Evolutionary conservation across 2,329 filamentous ascomycete genomes (phyloP).

Genomic region (Pseudocercospora cruenta): DNA sequence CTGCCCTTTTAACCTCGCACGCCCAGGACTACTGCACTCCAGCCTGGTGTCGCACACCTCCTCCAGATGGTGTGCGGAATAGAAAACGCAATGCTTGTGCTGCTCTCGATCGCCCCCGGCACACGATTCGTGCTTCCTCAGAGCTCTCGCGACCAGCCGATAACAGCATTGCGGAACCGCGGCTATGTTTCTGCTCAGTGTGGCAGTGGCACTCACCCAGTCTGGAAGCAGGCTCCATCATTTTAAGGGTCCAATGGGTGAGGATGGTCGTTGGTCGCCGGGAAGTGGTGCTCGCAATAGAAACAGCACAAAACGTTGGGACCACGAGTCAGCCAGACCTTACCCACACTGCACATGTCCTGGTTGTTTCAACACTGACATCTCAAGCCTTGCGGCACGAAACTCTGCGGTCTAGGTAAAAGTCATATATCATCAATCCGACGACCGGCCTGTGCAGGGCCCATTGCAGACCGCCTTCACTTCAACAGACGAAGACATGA

Average conservation of each 20-base stretch:
- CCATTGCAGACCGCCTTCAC: not conserved
- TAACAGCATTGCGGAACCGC: not conserved
- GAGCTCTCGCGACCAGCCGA: not conserved
- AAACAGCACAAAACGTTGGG: not conserved
- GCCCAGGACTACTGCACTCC: not conserved
- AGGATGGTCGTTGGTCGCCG: not conserved
- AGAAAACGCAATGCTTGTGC: not conserved
- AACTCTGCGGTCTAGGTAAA: not conserved
- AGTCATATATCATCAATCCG: not conserved
- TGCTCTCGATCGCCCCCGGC: not conserved
- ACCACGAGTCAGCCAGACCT: not conserved
- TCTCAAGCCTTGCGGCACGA: constrained; percentile 2
- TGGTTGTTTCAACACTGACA: not conserved
- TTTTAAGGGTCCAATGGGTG: not conserved
- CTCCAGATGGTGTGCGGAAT: not conserved
- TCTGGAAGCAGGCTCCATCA: not conserved
- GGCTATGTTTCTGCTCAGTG: not conserved
- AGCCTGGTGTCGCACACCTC: constrained; percentile 1
- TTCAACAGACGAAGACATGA: not conserved
- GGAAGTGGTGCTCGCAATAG: not conserved
- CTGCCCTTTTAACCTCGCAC: not conserved
- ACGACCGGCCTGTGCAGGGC: not conserved
- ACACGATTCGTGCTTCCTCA: not conserved
- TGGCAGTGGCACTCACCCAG: too few relatives aligned
- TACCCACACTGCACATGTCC: too few relatives aligned